phyloP scores from a whole-genome alignment of 805 yeast species.

The Myxozyma udenii region DNA sequence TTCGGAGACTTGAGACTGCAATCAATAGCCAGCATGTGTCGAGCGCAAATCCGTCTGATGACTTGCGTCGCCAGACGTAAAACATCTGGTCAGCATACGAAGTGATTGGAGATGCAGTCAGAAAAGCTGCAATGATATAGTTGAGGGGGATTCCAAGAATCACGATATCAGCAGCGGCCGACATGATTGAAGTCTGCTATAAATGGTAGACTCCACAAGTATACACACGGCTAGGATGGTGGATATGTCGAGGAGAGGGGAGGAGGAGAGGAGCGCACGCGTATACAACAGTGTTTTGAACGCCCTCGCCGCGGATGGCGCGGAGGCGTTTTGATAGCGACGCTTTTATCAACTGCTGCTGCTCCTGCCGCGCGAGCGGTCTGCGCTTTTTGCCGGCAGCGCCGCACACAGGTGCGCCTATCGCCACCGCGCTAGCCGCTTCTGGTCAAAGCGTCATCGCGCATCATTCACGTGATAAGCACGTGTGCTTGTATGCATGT shows the following conservation, averaged over 20 bases:
- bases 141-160: conserved; percentile 49
- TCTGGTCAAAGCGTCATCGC: no score
- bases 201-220: not conserved
- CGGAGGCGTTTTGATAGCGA: no score
- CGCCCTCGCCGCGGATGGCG: no score
- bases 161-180: conserved; percentile 42
- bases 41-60: conserved; percentile 79
- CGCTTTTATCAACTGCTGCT: no score
- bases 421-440: no score
- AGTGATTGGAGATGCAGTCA: conserved; percentile 77
- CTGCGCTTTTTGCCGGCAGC: no score
- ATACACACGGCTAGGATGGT: not conserved
- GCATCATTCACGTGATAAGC: no score
- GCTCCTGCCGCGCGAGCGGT: no score
- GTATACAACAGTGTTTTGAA: not conserved
- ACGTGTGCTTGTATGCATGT: no score
- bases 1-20: conserved; percentile 67
- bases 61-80: conserved; percentile 58
- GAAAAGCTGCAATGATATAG: conserved; percentile 58
- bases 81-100: conserved; percentile 83
- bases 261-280: not conserved
- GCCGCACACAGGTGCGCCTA: no score
- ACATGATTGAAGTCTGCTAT: conserved; percentile 4
- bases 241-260: no score
- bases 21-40: conserved; percentile 93